These are phyloP conservation scores for Pyrus communis DNA, from an alignment of 306 rosid genomes.

Conservation along the genomic window DNA sequence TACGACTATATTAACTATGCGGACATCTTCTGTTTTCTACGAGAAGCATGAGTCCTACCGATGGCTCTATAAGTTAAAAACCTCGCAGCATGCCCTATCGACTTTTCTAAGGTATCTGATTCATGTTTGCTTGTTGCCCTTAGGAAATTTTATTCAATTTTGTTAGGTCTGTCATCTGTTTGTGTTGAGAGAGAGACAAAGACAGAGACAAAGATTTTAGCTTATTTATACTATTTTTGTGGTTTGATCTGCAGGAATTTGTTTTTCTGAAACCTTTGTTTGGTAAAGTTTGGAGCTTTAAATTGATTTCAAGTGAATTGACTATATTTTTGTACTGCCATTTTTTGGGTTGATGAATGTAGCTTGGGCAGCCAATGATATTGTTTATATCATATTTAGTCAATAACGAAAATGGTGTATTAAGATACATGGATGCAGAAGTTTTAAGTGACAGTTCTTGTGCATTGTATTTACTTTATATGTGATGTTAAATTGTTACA, in stretches of 20 bases:
- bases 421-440: background rate
- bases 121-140: slow-evolving; percentile 7
- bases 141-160: background rate
- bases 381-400: background rate
- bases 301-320: background rate
- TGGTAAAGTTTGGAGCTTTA: background rate
- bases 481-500: slow-evolving; percentile 1
- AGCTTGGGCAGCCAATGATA: slow-evolving; percentile 1
- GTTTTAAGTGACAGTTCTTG: background rate
- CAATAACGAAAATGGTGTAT: background rate
- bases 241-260: background rate
- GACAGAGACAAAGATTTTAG: background rate
- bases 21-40: too few species aligned
- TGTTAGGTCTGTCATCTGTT: background rate
- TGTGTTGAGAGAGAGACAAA: background rate
- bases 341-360: background rate
- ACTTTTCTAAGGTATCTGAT: slow-evolving; percentile 65
- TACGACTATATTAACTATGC: too few species aligned
- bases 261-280: background rate
- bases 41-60: too few species aligned
- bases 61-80: too few species aligned
- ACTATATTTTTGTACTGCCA: background rate
- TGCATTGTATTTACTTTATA: background rate
- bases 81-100: slow-evolving; percentile 5
- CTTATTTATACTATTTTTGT: background rate